Percentiles rank a stretch among this genome's conserved stretches.
Conservation (phyloP, 495 filamentous ascomycete genomes). For the Aspergillus baeticus region DNA sequence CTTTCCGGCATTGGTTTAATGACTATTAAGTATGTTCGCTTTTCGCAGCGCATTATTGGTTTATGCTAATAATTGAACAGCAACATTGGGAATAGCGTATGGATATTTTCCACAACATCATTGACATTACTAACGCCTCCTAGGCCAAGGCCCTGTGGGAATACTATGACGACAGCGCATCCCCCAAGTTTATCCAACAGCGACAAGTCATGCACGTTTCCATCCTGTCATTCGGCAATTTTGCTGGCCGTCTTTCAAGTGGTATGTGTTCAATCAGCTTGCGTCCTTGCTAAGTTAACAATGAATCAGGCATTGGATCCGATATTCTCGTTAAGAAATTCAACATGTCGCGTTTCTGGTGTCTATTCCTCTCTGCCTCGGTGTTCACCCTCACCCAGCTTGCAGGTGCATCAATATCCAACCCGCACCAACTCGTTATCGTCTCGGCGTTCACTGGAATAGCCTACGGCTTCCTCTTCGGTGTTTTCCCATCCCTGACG, state of each 20-base stretch:
- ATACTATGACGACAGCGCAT: conserved; percentile 73
- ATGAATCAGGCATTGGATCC: conserved; percentile 70
- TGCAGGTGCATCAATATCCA: conserved; percentile 71
- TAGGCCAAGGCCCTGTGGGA: conserved; percentile 73
- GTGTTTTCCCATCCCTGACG: conserved; percentile 88
- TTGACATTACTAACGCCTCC: conserved; percentile 13
- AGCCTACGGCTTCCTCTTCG: conserved; percentile 92
- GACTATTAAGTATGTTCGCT: conserved; percentile 87
- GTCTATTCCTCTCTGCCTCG: conserved; percentile 69
- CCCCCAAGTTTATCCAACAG: conserved; percentile 72
- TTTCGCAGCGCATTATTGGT: neutral
- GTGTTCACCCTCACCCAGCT: conserved; percentile 83
- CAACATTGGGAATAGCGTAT: conserved; percentile 92
- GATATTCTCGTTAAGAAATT: conserved; percentile 83
- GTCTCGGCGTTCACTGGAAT: conserved; percentile 83
- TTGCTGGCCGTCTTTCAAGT: conserved; percentile 73
- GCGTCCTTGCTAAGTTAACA: neutral
- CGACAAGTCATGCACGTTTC: conserved; percentile 92
- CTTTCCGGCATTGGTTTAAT: conserved; percentile 92
- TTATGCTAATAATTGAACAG: conserved; percentile 50
- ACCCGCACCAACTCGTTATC: conserved; percentile 73
- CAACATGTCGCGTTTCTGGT: conserved; percentile 83
- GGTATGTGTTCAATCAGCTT: conserved; percentile 44
- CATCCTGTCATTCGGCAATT: conserved; percentile 82
- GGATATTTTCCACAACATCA: neutral